These are phyloP conservation scores for Syzygium grande DNA, from an alignment of 345 rosid genomes.

Conservation along the genomic window DNA sequence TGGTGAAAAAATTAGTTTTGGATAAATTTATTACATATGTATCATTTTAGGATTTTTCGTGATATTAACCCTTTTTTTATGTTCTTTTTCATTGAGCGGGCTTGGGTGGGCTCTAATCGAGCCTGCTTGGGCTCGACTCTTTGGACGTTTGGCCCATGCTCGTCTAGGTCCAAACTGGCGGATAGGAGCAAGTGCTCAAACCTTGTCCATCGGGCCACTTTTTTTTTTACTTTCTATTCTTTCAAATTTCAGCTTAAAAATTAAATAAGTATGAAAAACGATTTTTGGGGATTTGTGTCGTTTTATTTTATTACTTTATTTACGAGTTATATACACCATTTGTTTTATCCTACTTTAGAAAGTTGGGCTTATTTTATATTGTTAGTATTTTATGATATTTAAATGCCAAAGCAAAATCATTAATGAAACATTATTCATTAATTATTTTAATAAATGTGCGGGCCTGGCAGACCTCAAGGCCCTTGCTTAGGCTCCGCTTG, in stretches of 20 bases:
- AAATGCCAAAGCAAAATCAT: neutral
- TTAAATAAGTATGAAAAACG: neutral
- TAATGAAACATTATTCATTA: neutral
- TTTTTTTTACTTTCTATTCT: neutral
- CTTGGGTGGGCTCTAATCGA: neutral
- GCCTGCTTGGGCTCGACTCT: neutral
- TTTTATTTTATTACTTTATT: no score
- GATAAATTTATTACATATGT: no score
- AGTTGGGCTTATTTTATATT: no score
- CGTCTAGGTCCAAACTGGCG: neutral
- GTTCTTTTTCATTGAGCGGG: neutral
- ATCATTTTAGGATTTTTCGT: no score
- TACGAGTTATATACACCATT: neutral
- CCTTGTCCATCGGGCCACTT: neutral
- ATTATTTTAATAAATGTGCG: no score
- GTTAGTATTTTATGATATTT: neutral
- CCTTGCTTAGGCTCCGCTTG: neutral
- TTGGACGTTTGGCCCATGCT: neutral
- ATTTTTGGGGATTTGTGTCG: neutral
- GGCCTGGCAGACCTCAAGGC: neutral
- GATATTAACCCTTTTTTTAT: neutral
- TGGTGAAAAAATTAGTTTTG: no score
- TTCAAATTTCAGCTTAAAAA: neutral
- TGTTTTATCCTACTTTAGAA: neutral
- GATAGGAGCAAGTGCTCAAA: neutral